A percentile compares a stretch with the other conserved stretches of the same genome.
phyloP scores from a whole-genome alignment of 1,284 basidiomycete genomes.

The Cryptococcus sp. region DNA sequence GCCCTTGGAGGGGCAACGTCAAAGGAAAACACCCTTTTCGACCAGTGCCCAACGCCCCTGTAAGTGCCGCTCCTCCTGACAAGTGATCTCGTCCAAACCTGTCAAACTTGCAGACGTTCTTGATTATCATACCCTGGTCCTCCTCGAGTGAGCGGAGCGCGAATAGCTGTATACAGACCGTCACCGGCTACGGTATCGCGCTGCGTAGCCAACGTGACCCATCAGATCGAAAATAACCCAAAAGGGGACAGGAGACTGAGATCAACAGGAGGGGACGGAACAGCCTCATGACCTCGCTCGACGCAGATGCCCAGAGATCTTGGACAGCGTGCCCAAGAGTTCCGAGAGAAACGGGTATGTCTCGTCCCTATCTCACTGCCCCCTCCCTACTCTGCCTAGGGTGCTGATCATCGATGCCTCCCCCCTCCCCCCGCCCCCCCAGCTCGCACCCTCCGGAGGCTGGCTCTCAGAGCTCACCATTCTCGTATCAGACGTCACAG shows the following conservation, averaged over 20 bases:
- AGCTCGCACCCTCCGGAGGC: slow-evolving; percentile 33
- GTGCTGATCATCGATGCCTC: not conserved
- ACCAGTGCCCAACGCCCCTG: no score
- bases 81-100: no score
- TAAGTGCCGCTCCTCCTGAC: no score
- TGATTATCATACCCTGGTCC: no score
- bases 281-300: not conserved
- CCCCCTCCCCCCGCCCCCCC: not conserved
- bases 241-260: not conserved
- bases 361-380: not conserved
- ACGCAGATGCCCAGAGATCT: slow-evolving; percentile 13
- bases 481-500: slow-evolving; percentile 16
- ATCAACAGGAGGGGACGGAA: no score
- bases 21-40: no score
- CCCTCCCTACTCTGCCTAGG: not conserved
- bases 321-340: slow-evolving; percentile 16
- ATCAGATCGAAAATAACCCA: not conserved
- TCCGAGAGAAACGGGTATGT: slow-evolving; percentile 17
- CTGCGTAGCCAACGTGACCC: no score
- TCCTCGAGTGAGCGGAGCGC: no score
- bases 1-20: no score
- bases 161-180: no score
- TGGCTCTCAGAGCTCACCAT: slow-evolving; percentile 30
- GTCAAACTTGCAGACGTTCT: no score
- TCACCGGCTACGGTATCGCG: no score